phyloP scores from a whole-genome alignment of 164 flowering plant species.

The Liquidambar formosana region DNA sequence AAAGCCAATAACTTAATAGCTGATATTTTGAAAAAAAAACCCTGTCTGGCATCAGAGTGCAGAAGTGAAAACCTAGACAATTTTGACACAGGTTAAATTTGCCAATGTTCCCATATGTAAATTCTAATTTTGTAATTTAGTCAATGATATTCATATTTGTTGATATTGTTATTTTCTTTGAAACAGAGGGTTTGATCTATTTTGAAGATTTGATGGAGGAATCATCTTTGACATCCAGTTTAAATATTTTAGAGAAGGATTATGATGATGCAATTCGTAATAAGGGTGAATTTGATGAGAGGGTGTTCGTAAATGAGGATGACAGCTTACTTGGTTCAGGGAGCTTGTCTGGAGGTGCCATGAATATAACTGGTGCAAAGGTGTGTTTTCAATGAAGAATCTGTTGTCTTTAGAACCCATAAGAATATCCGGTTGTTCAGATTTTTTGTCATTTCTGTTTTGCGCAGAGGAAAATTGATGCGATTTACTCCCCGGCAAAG shows the following conservation, averaged over 20 bases:
- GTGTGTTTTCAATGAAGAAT: constrained; percentile 32
- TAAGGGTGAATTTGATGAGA: constrained; percentile 87
- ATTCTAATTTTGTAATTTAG: not conserved
- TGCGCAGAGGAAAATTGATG: constrained; percentile 71
- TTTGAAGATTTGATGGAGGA: constrained; percentile 81
- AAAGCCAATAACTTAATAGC: constrained; percentile 67
- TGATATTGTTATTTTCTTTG: constrained; percentile 6
- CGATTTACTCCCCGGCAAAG: constrained; percentile 70
- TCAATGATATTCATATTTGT: not conserved
- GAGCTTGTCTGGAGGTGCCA: constrained; percentile 80
- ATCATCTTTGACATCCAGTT: constrained; percentile 54
- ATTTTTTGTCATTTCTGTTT: constrained; percentile 1
- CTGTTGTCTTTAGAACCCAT: not conserved
- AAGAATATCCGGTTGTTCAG: not conserved
- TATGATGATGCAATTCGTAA: constrained; percentile 64
- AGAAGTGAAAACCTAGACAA: constrained; percentile 50
- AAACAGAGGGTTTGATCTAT: constrained; percentile 81
- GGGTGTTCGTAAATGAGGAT: constrained; percentile 74
- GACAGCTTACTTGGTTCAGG: constrained; percentile 81
- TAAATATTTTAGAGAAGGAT: constrained; percentile 70
- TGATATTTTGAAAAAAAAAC: constrained; percentile 65
- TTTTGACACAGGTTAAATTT: constrained; percentile 57
- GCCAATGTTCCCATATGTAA: not conserved
- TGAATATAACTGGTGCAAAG: constrained; percentile 61
- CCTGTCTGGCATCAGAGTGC: constrained; percentile 64